Conservation (phyloP, 306 rosid species). For the Albizia julibrissin region DNA sequence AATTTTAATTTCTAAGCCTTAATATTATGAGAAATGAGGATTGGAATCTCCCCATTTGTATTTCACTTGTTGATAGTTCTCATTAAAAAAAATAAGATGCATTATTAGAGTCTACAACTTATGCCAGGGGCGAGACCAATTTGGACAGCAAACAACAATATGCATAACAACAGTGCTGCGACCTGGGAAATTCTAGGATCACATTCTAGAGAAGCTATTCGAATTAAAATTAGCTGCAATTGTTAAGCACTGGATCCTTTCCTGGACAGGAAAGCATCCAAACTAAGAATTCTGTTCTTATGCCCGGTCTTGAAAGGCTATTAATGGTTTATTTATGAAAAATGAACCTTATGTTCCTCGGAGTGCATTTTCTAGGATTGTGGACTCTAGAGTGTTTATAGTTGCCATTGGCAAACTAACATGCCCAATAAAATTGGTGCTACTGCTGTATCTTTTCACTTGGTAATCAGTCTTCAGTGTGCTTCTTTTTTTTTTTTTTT, state of each 20-base stretch:
- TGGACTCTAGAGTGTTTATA: constrained; percentile 9
- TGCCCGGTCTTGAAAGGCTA: not conserved
- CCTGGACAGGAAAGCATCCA: not conserved
- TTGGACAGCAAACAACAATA: not conserved
- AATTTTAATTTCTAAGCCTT: not conserved
- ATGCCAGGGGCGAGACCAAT: constrained; percentile 8
- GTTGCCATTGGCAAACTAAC: not conserved
- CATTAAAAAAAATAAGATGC: constrained; percentile 1
- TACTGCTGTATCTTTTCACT: constrained; percentile 1
- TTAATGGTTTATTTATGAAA: not conserved
- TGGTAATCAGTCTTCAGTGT: not conserved
- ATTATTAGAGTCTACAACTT: not conserved
- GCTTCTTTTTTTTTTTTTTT: not conserved
- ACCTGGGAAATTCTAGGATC: not conserved
- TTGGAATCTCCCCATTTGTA: constrained; percentile 5
- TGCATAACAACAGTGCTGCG: not conserved
- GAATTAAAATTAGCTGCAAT: not conserved
- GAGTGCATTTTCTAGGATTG: not conserved
- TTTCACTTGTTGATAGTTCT: not conserved
- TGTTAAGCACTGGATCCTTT: not conserved
- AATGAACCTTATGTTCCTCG: not conserved
- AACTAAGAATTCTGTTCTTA: not conserved
- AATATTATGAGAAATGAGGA: not conserved
- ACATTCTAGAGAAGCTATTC: not conserved
- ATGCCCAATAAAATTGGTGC: not conserved